Conservation (phyloP, 2,329 filamentous ascomycete species). For the Xylariaceae sp. region DNA sequence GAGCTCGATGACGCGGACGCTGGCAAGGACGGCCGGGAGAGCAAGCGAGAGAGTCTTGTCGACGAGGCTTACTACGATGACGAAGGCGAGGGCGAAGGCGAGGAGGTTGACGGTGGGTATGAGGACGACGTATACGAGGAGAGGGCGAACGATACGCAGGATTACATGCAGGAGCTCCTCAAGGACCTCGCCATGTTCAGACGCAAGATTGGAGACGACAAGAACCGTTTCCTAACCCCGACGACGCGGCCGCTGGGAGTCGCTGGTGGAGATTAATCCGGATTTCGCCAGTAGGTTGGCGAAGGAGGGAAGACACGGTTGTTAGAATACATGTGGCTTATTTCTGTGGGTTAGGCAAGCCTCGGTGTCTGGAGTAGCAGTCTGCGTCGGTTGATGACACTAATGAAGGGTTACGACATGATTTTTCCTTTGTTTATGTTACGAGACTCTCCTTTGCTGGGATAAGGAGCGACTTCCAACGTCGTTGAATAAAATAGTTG, state of each 20-base stretch:
- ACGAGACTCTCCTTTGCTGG: slow-evolving; percentile 3
- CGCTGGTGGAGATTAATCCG: slow-evolving; percentile 35
- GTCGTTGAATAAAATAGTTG: slow-evolving; percentile 1
- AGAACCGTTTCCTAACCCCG: slow-evolving; percentile 64
- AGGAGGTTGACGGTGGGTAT: slow-evolving; percentile 42
- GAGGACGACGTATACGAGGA: slow-evolving; percentile 43
- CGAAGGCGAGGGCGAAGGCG: slow-evolving; percentile 48
- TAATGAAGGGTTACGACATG: slow-evolving; percentile 10
- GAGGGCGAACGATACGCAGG: slow-evolving; percentile 63
- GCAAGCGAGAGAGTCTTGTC: slow-evolving; percentile 30
- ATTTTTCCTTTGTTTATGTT: slow-evolving; percentile 10
- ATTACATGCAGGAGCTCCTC: slow-evolving; percentile 78
- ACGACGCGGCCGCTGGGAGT: slow-evolving; percentile 48
- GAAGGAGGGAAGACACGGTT: background rate
- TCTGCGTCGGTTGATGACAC: slow-evolving; percentile 6
- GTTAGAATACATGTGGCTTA: background rate
- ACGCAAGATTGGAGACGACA: slow-evolving; percentile 80
- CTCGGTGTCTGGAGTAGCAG: slow-evolving; percentile 18
- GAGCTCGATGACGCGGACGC: slow-evolving; percentile 20
- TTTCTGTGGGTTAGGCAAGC: slow-evolving; percentile 14
- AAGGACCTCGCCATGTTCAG: slow-evolving; percentile 75
- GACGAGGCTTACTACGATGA: slow-evolving; percentile 57
- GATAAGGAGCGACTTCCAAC: too few relatives aligned
- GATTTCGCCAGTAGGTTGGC: background rate
- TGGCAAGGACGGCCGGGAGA: slow-evolving; percentile 34